Base-by-base conservation (phyloP, 2,329 filamentous ascomycete genomes). In the Passalora sequoiae region DNA sequence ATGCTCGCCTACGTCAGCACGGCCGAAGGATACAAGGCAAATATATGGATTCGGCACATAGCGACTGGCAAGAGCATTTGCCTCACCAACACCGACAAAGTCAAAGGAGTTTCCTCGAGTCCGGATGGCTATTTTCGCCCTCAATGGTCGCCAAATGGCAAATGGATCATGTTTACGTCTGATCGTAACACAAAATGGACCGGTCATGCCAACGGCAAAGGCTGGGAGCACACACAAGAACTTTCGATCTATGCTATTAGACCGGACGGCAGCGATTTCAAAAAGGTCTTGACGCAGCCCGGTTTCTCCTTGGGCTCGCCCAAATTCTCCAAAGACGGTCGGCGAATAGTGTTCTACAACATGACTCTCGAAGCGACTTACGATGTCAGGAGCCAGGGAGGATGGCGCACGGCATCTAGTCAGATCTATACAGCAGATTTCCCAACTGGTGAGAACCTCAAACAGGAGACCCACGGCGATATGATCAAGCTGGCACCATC, bases 171-270 rank as follows among this genome's bases (percentile, higher is more conserved):
- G 2, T 48, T 48, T 37, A 37, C 29, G 8, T 48, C 45, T 6
- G 45, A 44, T 20, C 29, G 41, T 13, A 44, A 48, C 15, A 48
- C 41, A 0, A 80, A 71, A 43, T 77, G 73, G 0, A 84, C 77
- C 0, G 81, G 80, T 0, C 42, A 44, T 4, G 16, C 15, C 4
- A 33, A 41, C 13, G 41, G 41, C 2, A 13, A 30, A 4, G 38
- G 20, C 0, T 49, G 43, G 46, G 42, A 49, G 16, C 27, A 49
- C 10, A 43, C 38, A 0, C 46, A 49, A 32, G 38, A 43, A 33
- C 37, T 49, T 5, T 45, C 42, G 0, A 42, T 49, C n/a, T 49
- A 49, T 8, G 29, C 35, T 9, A 43, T 46, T 6, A 38, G 46
- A 9, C 43, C 46, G 2, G 28, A 49, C 29, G 46, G 43, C 1